A percentile compares a stretch with the other conserved stretches of the same genome.
Evolutionary conservation across 1,139 yeast species (phyloP).

Genomic region (Blastobotrys arbuscula): DNA sequence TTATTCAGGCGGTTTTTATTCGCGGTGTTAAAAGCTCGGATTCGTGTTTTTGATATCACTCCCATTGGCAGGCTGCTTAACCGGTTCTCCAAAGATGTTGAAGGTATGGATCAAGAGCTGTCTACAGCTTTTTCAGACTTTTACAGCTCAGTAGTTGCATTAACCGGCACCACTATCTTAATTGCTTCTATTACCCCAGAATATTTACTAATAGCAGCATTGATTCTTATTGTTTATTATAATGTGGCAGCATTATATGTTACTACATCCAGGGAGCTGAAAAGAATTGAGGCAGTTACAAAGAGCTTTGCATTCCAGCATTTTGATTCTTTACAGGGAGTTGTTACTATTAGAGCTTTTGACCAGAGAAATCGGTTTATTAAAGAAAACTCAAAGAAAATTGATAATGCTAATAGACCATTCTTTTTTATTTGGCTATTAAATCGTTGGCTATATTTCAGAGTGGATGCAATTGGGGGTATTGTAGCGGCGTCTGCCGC

Average conservation of each 20-base stretch:
- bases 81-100: conserved; percentile 92
- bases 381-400: conserved; percentile 62
- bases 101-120: conserved; percentile 87
- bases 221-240: conserved; percentile 57
- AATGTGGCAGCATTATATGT: conserved; percentile 83
- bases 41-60: conserved; percentile 89
- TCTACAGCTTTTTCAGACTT: conserved; percentile 77
- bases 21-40: conserved; percentile 61
- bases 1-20: conserved; percentile 63
- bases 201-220: conserved; percentile 66
- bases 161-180: conserved; percentile 60
- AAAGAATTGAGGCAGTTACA: conserved; percentile 67
- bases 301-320: conserved; percentile 75
- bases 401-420: conserved; percentile 82
- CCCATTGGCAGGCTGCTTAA: conserved; percentile 97
- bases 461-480: conserved; percentile 86
- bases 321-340: conserved; percentile 69
- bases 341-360: conserved; percentile 76
- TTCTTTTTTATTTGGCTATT: conserved; percentile 87
- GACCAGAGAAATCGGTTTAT: conserved; percentile 66
- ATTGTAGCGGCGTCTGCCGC: conserved; percentile 81
- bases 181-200: conserved; percentile 82
- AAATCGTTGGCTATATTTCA: conserved; percentile 93
- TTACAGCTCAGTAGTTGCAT: conserved; percentile 60
- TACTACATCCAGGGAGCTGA: conserved; percentile 70